Evolutionary conservation across 768 basidiomycete species (phyloP), one percentile per base, ranked within the genome.

Genomic region (Mycena galopus): DNA sequence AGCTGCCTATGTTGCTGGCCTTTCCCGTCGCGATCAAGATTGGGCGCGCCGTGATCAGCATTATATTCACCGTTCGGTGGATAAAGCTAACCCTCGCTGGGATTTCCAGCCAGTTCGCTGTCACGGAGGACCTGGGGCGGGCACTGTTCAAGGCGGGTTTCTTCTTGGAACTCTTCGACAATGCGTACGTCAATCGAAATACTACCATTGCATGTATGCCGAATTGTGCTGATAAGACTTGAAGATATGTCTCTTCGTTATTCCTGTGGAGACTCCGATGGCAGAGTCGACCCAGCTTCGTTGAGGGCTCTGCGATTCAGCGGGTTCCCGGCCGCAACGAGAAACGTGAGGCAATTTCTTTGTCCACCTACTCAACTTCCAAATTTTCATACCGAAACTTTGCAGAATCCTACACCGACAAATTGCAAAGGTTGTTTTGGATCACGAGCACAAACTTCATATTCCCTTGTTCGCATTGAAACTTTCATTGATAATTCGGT

Each of bases 371-470:
- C 7, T 37, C 19, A 12, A 37, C 10, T 27, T 27, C 9, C 35
- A 1, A 14, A 29, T 5, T 7, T 27, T 30, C 42, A 17, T 17
- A 42, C n/a, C n/a, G n/a, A n/a, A n/a, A n/a, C n/a, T 65, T 17
- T 12, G 8, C 17, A 65, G 64, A 29, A 39, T 55, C 64, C 5
- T 72, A 29, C 25, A 53, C 39, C 10, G 42, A 16, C 11, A 75
- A 35, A 44, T 5, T 68, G 25, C 60, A 68, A 35, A 65, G 55
- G n/a, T 50, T 75, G 47, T 75, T 72, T 42, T 75, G 73, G 73
- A 75, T 75, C 29, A 29, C 66, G 3, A 69, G 55, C 44, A 69
- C 70, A 9, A 75, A 75, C 32, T 75, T 75, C 27, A 53, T 72
- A 19, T 75, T 75, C 30, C 70, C 73, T 19, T 32, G 64, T 65